phyloP scores from a whole-genome alignment of 2,329 filamentous ascomycete species.

The Arthrobotrys sphaeroides region DNA sequence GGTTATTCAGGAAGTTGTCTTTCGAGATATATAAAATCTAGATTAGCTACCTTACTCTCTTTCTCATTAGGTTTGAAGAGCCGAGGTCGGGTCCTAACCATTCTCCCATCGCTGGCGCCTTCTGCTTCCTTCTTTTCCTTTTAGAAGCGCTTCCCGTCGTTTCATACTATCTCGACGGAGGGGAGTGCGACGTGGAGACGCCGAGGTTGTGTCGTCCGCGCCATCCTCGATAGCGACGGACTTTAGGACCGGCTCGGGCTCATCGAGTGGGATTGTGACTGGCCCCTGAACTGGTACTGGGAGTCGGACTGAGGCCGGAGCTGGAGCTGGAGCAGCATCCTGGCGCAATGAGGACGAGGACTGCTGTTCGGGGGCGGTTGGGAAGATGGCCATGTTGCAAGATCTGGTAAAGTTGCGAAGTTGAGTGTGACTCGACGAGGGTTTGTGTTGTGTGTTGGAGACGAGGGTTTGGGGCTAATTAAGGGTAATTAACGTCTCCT shows the following conservation, averaged over 20 bases:
- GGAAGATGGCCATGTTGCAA: slow-evolving; percentile 42
- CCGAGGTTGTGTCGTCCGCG: not conserved
- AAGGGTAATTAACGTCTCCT: not conserved
- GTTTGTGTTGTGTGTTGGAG: slow-evolving; percentile 34
- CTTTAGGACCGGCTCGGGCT: slow-evolving; percentile 45
- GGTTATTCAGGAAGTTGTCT: slow-evolving; percentile 85
- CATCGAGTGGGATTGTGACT: slow-evolving; percentile 45
- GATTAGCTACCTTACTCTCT: slow-evolving; percentile 6
- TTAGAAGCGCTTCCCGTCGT: slow-evolving; percentile 78
- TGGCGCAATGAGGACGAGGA: not conserved
- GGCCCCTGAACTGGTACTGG: slow-evolving; percentile 19
- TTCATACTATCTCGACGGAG: slow-evolving; percentile 62
- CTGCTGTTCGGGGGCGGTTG: slow-evolving; percentile 28
- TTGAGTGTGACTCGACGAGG: not conserved
- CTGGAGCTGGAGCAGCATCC: not conserved
- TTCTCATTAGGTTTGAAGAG: slow-evolving; percentile 27
- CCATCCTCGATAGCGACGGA: slow-evolving; percentile 26
- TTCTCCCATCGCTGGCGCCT: slow-evolving; percentile 94
- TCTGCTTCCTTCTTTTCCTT: slow-evolving; percentile 89
- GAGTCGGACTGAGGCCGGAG: not conserved
- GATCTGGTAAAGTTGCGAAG: not conserved
- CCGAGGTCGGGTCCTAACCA: slow-evolving; percentile 65
- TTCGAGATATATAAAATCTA: not conserved
- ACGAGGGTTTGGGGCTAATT: slow-evolving; percentile 5
- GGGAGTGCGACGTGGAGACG: not conserved